Evolutionary conservation across 768 basidiomycete species (phyloP).

Genomic region (Pisolithus albus): DNA sequence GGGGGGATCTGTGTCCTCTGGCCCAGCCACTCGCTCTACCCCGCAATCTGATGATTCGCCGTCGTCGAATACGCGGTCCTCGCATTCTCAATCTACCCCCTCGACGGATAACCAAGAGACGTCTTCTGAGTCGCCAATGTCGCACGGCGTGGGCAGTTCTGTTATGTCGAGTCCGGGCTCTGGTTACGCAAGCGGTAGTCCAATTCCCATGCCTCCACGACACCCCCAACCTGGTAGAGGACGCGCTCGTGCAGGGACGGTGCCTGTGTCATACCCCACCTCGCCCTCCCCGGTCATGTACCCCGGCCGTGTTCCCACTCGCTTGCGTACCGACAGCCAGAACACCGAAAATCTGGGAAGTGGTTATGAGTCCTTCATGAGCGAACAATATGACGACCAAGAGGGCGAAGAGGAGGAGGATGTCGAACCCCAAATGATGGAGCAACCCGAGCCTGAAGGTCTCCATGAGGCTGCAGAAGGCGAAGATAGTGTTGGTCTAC

Average conservation of each 20-base stretch:
- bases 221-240: slow-evolving; percentile 36
- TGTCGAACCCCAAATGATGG: slow-evolving; percentile 32
- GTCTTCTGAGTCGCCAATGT: slow-evolving; percentile 53
- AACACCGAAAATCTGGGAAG: slow-evolving; percentile 20
- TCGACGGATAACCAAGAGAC: slow-evolving; percentile 57
- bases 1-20: slow-evolving; percentile 38
- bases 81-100: slow-evolving; percentile 41
- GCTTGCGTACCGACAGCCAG: slow-evolving; percentile 26
- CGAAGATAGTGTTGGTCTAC: slow-evolving; percentile 54
- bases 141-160: slow-evolving; percentile 33
- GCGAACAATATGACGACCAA: slow-evolving; percentile 22
- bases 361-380: slow-evolving; percentile 26
- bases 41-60: slow-evolving; percentile 32
- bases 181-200: slow-evolving; percentile 21
- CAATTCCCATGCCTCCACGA: slow-evolving; percentile 45
- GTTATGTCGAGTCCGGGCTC: slow-evolving; percentile 32
- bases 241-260: slow-evolving; percentile 33
- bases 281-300: slow-evolving; percentile 32
- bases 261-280: slow-evolving; percentile 28
- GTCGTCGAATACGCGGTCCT: slow-evolving; percentile 34
- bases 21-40: slow-evolving; percentile 34
- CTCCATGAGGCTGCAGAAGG: slow-evolving; percentile 55
- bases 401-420: slow-evolving; percentile 27
- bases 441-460: slow-evolving; percentile 44
- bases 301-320: slow-evolving; percentile 18